Evolutionary conservation across 2,329 filamentous ascomycete genomes (phyloP).

Genomic region (Claviceps fusiformis): DNA sequence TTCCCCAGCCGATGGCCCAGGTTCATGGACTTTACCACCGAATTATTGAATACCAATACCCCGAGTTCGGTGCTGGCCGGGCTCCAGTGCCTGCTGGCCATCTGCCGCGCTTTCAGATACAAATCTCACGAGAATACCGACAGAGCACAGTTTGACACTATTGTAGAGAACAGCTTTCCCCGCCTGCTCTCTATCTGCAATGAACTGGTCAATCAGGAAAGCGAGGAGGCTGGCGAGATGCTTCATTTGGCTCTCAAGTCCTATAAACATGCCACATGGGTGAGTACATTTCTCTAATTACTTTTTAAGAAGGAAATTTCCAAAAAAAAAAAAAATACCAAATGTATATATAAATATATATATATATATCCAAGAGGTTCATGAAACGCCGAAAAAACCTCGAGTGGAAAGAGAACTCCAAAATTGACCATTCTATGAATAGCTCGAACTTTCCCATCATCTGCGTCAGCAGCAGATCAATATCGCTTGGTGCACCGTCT

Average conservation of each 20-base stretch:
- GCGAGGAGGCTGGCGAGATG: slow-evolving; percentile 92
- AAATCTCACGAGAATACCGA: slow-evolving; percentile 65
- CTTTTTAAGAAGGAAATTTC: too few species aligned
- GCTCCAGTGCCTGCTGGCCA: slow-evolving; percentile 82
- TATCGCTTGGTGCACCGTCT: slow-evolving; percentile 91
- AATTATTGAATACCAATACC: slow-evolving; percentile 77
- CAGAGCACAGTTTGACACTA: slow-evolving; percentile 81
- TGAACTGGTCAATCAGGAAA: slow-evolving; percentile 78
- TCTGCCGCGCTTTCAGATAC: slow-evolving; percentile 92
- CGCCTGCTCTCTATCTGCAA: slow-evolving; percentile 77
- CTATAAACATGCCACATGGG: slow-evolving; percentile 97
- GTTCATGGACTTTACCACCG: slow-evolving; percentile 85
- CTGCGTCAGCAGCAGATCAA: slow-evolving; percentile 71
- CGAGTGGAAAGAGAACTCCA: background rate
- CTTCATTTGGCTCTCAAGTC: slow-evolving; percentile 87
- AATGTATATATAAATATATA: too few species aligned
- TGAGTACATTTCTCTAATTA: slow-evolving; percentile 20
- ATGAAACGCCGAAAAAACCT: too few species aligned
- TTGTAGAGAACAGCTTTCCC: slow-evolving; percentile 83
- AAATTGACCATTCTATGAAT: slow-evolving; percentile 5
- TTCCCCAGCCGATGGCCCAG: slow-evolving; percentile 90
- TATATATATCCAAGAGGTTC: too few species aligned
- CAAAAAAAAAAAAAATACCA: too few species aligned
- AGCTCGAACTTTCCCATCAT: slow-evolving; percentile 75
- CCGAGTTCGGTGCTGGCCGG: slow-evolving; percentile 81